Evolutionary conservation across 2,329 filamentous ascomycete species (phyloP), one percentile per base, ranked within the genome.

Genomic region (Raffaelea albimanens): DNA sequence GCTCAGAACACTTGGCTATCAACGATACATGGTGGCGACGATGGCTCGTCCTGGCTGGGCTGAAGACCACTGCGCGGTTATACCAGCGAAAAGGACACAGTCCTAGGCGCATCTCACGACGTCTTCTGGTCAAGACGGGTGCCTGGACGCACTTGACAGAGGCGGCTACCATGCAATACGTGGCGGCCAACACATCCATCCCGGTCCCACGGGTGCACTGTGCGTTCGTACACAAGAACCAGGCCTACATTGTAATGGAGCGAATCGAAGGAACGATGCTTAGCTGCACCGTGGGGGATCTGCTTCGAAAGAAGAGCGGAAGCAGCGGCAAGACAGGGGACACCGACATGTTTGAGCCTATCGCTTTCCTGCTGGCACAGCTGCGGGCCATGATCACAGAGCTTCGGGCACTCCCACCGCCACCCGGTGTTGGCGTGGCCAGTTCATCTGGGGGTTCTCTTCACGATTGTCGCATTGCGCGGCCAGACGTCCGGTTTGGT

Each of bases 151-250:
- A 38, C 14, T 25, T 46, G 18, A 8, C 13, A 20, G 51, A 52
- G 39, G 51, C 40, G 3, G 38, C 40, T 18, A 29, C 43, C 4
- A 41, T 52, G 19, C 23, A 43, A 31, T 50, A 44, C n/a, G 33
- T 52, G 13, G 43, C 20, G 2, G 8, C 18, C 16, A 33, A 45
- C 38, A 49, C 48, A 1, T 38, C 34, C 14, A 44, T 52, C 18
- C 48, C 51, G 4, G 51, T 50, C 8, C 51, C 51, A 3, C 31
- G 39, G 8, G 41, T 50, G 5, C 39, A 46, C 38, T 52, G 44
- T 16, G 20, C 48, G 9, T 46, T 45, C 23, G 36, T 40, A 1
- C 46, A 39, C n/a, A 41, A 22, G 3, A 44, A 39, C 36, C 14
- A 20, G 14, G 31, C 19, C 13, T 50, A 48, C 21, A 50, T 50